A percentile compares a stretch with the other conserved stretches of the same genome.
These are phyloP conservation scores for Termitomyces sp. DNA, from an alignment of 1,284 basidiomycete species.

Conservation along the genomic window DNA sequence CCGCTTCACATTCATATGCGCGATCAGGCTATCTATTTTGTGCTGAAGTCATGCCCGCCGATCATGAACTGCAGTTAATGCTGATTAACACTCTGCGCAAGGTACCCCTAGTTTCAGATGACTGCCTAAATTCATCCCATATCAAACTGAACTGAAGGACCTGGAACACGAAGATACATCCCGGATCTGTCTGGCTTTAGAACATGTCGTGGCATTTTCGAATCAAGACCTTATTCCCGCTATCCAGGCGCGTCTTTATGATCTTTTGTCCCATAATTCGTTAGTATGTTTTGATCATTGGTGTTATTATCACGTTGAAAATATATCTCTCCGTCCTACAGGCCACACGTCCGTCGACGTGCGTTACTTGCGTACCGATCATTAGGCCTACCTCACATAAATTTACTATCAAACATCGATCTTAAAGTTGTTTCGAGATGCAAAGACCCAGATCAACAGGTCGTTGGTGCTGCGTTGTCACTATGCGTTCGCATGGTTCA, in stretches of 20 bases:
- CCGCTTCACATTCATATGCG: background rate
- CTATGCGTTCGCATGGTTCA: conserved; percentile 23
- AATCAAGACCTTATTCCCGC: conserved; percentile 67
- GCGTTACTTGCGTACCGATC: conserved; percentile 53
- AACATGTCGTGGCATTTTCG: conserved; percentile 54
- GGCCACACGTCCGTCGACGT: conserved; percentile 55
- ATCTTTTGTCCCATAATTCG: conserved; percentile 66
- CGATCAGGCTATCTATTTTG: conserved; percentile 72
- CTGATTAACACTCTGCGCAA: conserved; percentile 78
- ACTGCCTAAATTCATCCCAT: background rate
- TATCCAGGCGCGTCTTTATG: conserved; percentile 57
- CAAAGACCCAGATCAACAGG: conserved; percentile 40
- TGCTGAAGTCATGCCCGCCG: conserved; percentile 57
- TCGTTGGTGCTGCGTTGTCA: conserved; percentile 46
- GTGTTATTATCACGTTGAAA: conserved; percentile 7
- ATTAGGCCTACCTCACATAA: conserved; percentile 44
- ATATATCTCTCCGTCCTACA: conserved; percentile 24
- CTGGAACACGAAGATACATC: conserved; percentile 49
- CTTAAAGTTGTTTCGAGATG: conserved; percentile 39
- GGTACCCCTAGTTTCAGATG: conserved; percentile 31
- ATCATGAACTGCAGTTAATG: conserved; percentile 74
- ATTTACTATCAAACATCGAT: conserved; percentile 43
- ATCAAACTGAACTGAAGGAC: conserved; percentile 40
- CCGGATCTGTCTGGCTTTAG: conserved; percentile 66
- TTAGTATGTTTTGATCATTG: conserved; percentile 44